Base-by-base conservation (phyloP, 2,329 filamentous ascomycete species). In the Myotisia sp. region DNA sequence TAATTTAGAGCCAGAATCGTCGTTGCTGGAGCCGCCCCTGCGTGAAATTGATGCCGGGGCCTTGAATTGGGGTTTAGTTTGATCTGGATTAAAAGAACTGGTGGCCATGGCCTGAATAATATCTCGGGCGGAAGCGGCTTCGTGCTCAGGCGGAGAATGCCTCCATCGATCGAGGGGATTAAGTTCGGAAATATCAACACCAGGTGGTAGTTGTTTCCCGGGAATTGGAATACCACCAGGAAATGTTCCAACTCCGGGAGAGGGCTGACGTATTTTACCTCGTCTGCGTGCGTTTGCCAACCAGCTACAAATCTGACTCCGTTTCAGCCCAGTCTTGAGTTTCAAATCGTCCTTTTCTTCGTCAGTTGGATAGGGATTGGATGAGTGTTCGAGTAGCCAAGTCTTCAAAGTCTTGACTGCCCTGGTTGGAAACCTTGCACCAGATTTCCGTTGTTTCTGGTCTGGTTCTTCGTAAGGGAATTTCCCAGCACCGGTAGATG, bases 261-360 rank as follows among this genome's bases (percentile, higher is more conserved):
- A 74, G 2, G 47, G 40, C 38, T 71, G 65, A 30, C 76, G 72
- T 36, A 79, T 74, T 60, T 92, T 93, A 47, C 81, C 77, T 42
- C 85, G 71, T 37, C 85, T 74, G 27, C 85, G 75, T 37, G 84
- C 84, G 55, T 93, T 93, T 39, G 85, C 85, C 29, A 93, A 72
- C 85, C 85, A 93, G 53, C 92, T 92, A 7, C 77, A 78, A 46
- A 93, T 87, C 50, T 94, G 86, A 9, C 70, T 79, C 47, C 82
- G 74, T 53, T 74, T 85, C 26, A 94, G 65, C 5, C 84, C 83
- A 1, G 85, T 93, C 46, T 79, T 71, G 29, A 71, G 68, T 55
- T 84, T 79, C 17, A 94, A 64, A 41, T 74, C 70, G 44, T 85
- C 79, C 50, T 87, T 92, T 51, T 93, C 82, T 38, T 84, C 76